Conservation (phyloP, 2,329 filamentous ascomycete genomes). For the Corynespora cassiicola region DNA sequence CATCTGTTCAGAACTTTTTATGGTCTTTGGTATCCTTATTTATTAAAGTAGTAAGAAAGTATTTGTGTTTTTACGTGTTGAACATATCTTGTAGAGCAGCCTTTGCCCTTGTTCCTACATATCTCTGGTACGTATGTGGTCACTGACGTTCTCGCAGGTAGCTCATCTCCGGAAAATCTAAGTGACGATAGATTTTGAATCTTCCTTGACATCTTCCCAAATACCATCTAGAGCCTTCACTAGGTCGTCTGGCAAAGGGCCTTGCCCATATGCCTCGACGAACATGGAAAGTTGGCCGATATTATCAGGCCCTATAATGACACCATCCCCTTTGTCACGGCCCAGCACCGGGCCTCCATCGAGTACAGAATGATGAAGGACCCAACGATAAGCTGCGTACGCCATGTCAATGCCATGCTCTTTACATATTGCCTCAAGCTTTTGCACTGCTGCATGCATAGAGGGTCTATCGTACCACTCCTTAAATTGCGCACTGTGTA, state of each 20-base stretch:
- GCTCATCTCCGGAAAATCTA: too few species aligned
- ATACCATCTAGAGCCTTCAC: slow-evolving; percentile 7
- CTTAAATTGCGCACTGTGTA: slow-evolving; percentile 27
- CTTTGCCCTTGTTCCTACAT: too few species aligned
- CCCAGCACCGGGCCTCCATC: slow-evolving; percentile 12
- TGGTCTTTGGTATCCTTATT: too few species aligned
- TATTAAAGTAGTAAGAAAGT: too few species aligned
- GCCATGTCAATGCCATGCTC: slow-evolving; percentile 37
- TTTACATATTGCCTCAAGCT: slow-evolving; percentile 38
- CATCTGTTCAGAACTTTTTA: too few species aligned
- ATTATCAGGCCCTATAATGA: slow-evolving; percentile 43
- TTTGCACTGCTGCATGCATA: slow-evolving; percentile 36
- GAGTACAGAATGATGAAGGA: slow-evolving; percentile 41
- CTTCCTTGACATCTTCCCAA: slow-evolving; percentile 13
- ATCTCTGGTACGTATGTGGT: too few species aligned
- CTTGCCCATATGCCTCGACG: slow-evolving; percentile 2
- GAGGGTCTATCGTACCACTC: slow-evolving; percentile 39
- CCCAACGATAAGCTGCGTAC: slow-evolving; percentile 46
- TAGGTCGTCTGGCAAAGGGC: slow-evolving; percentile 8
- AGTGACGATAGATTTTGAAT: slow-evolving; percentile 7
- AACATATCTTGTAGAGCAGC: too few species aligned
- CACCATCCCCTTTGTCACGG: slow-evolving; percentile 43
- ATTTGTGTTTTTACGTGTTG: too few species aligned
- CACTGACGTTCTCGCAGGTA: too few species aligned
- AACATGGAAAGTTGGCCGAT: slow-evolving; percentile 4